These are phyloP conservation scores for Cystobasidium sp. DNA, from an alignment of 1,284 basidiomycete species.

Conservation along the genomic window DNA sequence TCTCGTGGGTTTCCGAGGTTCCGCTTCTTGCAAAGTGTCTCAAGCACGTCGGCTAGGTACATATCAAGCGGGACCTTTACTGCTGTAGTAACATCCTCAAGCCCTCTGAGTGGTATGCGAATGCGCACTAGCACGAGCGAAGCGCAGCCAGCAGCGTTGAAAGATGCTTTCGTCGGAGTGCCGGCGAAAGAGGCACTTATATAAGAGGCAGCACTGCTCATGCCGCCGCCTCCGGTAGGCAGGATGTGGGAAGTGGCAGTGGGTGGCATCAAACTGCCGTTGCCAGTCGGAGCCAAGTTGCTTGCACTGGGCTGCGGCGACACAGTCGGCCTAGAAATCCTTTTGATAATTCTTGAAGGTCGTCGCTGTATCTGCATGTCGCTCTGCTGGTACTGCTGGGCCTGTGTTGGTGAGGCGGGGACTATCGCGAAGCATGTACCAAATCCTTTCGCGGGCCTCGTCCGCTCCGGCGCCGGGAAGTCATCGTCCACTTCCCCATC, in stretches of 20 bases:
- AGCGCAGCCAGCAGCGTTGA: slow-evolving; percentile 20
- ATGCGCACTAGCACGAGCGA: slow-evolving; percentile 44
- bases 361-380: slow-evolving; percentile 76
- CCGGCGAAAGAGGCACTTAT: slow-evolving; percentile 34
- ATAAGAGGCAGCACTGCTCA: slow-evolving; percentile 12
- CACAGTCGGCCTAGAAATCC: slow-evolving; percentile 60
- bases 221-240: slow-evolving; percentile 16
- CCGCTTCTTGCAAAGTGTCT: slow-evolving; percentile 65
- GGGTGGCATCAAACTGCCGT: not conserved
- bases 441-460: slow-evolving; percentile 82
- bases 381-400: slow-evolving; percentile 77
- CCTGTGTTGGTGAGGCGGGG: slow-evolving; percentile 72
- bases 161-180: slow-evolving; percentile 34
- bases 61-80: slow-evolving; percentile 71
- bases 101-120: slow-evolving; percentile 42
- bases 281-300: slow-evolving; percentile 55
- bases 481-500: slow-evolving; percentile 99
- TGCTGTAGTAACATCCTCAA: slow-evolving; percentile 51
- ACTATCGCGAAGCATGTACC: slow-evolving; percentile 75
- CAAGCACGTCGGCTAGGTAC: slow-evolving; percentile 95
- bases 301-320: slow-evolving; percentile 50
- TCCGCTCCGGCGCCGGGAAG: slow-evolving; percentile 92
- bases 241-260: slow-evolving; percentile 40
- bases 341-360: slow-evolving; percentile 68
- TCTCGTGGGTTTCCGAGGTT: slow-evolving; percentile 75